Percentiles rank a stretch among this genome's conserved stretches.
Conservation (phyloP, 202 grass and related monocot genomes). For the Cymbopogon flexuosus region DNA sequence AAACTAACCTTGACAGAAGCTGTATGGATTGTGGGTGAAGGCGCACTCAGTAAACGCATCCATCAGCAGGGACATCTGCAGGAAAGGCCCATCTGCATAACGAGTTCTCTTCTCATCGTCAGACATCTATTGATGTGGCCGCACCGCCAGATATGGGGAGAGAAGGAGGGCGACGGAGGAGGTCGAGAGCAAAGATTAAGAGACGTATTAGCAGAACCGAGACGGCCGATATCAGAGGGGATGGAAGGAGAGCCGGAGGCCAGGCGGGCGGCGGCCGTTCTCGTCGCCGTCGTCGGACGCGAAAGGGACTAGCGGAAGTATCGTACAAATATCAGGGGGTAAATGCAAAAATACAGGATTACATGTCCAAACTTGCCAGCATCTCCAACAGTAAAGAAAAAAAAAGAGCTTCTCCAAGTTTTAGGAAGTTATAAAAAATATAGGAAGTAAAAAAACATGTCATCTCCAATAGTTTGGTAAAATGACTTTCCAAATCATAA, state of each 20-base stretch:
- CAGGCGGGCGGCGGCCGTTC: no score
- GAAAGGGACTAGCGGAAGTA: no score
- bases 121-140: neutral
- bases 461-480: no score
- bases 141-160: neutral
- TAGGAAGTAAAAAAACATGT: no score
- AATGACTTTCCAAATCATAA: no score
- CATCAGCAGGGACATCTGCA: neutral
- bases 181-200: neutral
- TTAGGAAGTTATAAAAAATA: no score
- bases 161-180: neutral
- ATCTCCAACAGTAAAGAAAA: no score
- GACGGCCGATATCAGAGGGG: neutral
- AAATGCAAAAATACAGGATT: no score
- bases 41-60: neutral
- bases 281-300: no score
- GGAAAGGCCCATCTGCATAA: neutral
- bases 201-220: neutral
- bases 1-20: neutral
- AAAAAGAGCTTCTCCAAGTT: no score
- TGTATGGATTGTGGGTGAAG: neutral
- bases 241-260: neutral
- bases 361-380: no score
- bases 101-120: neutral
- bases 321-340: no score